These are phyloP conservation scores for Penstemon newberryi DNA, from an alignment of 257 asterid genomes.

Conservation along the genomic window DNA sequence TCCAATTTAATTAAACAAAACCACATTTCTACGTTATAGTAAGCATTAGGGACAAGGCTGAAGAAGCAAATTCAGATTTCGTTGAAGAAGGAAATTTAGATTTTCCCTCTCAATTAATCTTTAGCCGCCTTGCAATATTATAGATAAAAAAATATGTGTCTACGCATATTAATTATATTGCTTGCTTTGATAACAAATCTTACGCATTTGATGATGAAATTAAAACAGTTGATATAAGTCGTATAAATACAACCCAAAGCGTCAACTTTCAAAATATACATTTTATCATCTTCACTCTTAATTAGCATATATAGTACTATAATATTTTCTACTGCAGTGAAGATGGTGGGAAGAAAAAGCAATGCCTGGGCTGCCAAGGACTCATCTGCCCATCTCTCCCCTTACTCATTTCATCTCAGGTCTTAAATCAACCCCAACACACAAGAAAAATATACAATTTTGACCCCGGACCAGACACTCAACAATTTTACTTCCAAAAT, in stretches of 20 bases:
- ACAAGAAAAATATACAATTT: too few relatives aligned
- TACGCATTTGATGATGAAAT: background rate
- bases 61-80: too few relatives aligned
- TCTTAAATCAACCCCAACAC: background rate
- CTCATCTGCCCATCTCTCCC: constrained; percentile 42
- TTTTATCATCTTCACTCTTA: too few relatives aligned
- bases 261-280: background rate
- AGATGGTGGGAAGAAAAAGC: constrained; percentile 41
- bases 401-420: constrained; percentile 53
- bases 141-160: too few relatives aligned
- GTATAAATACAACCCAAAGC: background rate
- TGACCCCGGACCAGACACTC: too few relatives aligned
- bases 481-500: too few relatives aligned
- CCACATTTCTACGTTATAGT: too few relatives aligned
- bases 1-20: too few relatives aligned
- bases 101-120: too few relatives aligned
- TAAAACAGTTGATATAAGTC: background rate
- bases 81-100: too few relatives aligned
- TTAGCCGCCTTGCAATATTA: background rate
- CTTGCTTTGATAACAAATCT: background rate
- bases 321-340: background rate
- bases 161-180: background rate
- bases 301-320: too few relatives aligned
- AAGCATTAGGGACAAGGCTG: too few relatives aligned
- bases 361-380: constrained; percentile 45